Conservation (phyloP, 2,329 filamentous ascomycete species). For the Karstenula rhodostoma region DNA sequence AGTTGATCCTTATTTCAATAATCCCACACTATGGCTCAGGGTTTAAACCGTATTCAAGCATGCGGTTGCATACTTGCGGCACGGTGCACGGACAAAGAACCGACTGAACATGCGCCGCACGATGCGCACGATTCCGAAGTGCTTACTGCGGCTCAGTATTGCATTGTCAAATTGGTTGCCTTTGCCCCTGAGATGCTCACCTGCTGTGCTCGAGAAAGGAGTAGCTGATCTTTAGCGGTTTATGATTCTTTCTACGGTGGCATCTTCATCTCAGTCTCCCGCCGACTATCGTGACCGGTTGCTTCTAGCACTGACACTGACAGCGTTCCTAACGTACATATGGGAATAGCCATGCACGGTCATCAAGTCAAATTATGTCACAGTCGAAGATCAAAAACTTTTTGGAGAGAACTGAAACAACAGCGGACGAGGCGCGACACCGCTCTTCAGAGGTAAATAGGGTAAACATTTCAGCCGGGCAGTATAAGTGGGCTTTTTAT, state of each 20-base stretch:
- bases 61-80: background rate
- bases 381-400: background rate
- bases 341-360: background rate
- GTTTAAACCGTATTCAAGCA: background rate
- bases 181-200: background rate
- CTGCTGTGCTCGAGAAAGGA: background rate
- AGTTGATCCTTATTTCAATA: slow-evolving; percentile 6
- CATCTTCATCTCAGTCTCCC: background rate
- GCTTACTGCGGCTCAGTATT: background rate
- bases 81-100: background rate
- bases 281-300: background rate
- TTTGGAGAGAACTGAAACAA: background rate
- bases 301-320: background rate
- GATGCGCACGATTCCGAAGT: background rate
- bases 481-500: no score
- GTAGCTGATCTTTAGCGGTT: slow-evolving; percentile 7
- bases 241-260: background rate
- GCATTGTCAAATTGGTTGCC: background rate
- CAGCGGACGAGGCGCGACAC: background rate
- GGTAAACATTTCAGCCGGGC: background rate
- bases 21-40: slow-evolving; percentile 1
- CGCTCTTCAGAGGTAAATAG: background rate
- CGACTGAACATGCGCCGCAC: no score
- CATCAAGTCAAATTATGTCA: background rate
- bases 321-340: background rate